Conservation (phyloP, 2,329 filamentous ascomycete genomes). For the Chalara sp. region DNA sequence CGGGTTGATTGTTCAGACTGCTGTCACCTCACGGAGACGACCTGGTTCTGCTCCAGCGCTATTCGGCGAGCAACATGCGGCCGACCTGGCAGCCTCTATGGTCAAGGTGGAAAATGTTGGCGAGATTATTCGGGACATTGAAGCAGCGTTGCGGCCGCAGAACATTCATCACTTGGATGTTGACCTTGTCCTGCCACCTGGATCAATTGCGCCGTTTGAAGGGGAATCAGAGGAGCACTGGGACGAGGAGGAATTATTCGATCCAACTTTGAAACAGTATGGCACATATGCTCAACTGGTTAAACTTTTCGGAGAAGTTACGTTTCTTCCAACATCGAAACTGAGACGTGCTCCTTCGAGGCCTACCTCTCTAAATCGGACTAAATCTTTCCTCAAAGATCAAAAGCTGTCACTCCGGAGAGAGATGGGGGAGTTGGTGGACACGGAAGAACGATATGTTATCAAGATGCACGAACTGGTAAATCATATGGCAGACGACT, state of each 20-base stretch:
- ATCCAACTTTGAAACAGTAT: constrained; percentile 63
- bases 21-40: constrained; percentile 38
- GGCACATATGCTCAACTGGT: constrained; percentile 72
- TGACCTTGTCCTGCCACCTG: constrained; percentile 77
- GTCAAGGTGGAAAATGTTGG: constrained; percentile 69
- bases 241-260: constrained; percentile 59
- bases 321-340: constrained; percentile 81
- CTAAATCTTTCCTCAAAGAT: constrained; percentile 68
- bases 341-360: constrained; percentile 82
- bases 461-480: constrained; percentile 80
- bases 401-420: constrained; percentile 81
- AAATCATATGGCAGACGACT: constrained; percentile 72
- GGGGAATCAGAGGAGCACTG: constrained; percentile 52
- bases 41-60: constrained; percentile 56
- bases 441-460: constrained; percentile 93
- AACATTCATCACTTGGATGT: constrained; percentile 80
- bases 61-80: constrained; percentile 89
- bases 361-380: constrained; percentile 72
- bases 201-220: constrained; percentile 58
- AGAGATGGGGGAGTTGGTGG: constrained; percentile 83
- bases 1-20: constrained; percentile 50
- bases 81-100: constrained; percentile 82
- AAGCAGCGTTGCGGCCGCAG: constrained; percentile 72
- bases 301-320: constrained; percentile 71
- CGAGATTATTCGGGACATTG: constrained; percentile 67